These are phyloP conservation scores for Raffaelea arxii DNA, from an alignment of 2,329 filamentous ascomycete genomes.

Conservation along the genomic window DNA sequence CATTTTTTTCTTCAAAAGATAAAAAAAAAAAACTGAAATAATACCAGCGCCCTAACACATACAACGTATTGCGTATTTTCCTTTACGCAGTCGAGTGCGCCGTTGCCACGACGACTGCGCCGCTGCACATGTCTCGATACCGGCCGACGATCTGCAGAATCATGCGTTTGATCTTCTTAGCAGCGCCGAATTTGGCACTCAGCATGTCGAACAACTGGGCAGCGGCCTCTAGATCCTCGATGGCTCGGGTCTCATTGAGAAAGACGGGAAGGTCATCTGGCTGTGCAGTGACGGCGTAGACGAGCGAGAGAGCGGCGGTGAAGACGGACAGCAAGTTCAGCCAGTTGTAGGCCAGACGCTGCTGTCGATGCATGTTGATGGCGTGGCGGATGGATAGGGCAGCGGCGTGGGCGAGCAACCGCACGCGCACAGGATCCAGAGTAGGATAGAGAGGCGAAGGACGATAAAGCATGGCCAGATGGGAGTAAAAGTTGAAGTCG, in stretches of 20 bases:
- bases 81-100: no score
- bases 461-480: constrained; percentile 32
- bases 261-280: constrained; percentile 20
- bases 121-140: constrained; percentile 15
- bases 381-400: constrained; percentile 33
- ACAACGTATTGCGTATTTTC: no score
- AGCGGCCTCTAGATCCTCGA: constrained; percentile 20
- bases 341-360: constrained; percentile 31
- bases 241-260: constrained; percentile 18
- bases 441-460: constrained; percentile 31
- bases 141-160: constrained; percentile 16
- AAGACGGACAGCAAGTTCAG: constrained; percentile 30
- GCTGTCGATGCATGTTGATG: constrained; percentile 26
- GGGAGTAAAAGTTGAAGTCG: constrained; percentile 37
- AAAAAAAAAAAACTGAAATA: no score
- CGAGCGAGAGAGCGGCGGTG: constrained; percentile 29
- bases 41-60: no score
- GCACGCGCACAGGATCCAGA: constrained; percentile 23
- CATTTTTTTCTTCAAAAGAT: no score
- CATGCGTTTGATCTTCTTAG: constrained; percentile 18
- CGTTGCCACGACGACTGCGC: no score
- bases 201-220: constrained; percentile 22
- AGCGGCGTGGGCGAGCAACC: constrained; percentile 27
- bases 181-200: constrained; percentile 20
- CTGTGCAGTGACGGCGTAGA: constrained; percentile 31